Evolutionary conservation across 768 basidiomycete genomes (phyloP).

Genomic region (Boletus eberwhitei): DNA sequence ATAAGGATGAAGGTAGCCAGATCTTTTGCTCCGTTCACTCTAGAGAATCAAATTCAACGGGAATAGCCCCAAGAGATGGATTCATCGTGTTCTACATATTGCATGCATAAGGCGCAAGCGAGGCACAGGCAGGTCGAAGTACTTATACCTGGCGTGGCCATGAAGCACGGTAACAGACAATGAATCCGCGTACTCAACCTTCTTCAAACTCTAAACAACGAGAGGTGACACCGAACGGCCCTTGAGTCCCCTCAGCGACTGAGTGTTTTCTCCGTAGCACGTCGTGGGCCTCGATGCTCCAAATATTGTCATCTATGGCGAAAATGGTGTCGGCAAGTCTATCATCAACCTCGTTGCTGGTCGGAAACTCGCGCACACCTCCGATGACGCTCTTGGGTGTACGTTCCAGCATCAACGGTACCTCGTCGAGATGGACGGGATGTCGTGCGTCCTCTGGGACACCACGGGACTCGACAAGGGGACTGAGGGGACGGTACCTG

Average conservation of each 20-base stretch:
- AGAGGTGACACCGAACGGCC: not conserved
- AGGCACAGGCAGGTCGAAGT: too few relatives aligned
- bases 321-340: conserved; percentile 4
- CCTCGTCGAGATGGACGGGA: not conserved
- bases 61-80: too few relatives aligned
- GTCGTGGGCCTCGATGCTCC: not conserved
- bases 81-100: too few relatives aligned
- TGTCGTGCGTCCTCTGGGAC: not conserved
- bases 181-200: too few relatives aligned
- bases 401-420: not conserved
- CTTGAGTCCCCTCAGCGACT: not conserved
- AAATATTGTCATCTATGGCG: conserved; percentile 7
- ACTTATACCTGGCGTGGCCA: too few relatives aligned
- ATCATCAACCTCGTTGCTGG: conserved; percentile 10
- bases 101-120: too few relatives aligned
- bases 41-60: too few relatives aligned
- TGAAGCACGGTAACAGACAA: too few relatives aligned
- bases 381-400: conserved; percentile 1
- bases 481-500: not conserved
- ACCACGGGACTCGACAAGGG: not conserved
- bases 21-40: too few relatives aligned
- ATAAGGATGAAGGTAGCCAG: too few relatives aligned
- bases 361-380: not conserved
- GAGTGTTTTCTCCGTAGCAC: not conserved
- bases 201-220: not conserved